These are phyloP conservation scores for Gossypium sturtianum DNA, from an alignment of 345 rosid species.

Conservation along the genomic window DNA sequence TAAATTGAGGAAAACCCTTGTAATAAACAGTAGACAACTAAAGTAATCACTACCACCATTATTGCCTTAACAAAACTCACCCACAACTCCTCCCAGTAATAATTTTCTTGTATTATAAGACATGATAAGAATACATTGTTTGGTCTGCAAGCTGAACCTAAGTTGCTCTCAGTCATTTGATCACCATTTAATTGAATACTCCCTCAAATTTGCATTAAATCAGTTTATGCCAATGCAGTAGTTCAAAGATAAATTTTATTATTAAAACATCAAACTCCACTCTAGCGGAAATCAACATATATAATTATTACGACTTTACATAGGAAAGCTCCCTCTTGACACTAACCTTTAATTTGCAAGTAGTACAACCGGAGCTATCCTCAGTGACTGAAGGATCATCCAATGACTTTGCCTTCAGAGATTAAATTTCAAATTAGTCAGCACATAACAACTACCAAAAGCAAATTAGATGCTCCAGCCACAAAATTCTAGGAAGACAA, in stretches of 20 bases:
- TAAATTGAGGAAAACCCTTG: neutral
- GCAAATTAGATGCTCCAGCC: slow-evolving; percentile 6
- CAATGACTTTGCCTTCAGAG: slow-evolving; percentile 40
- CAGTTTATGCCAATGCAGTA: neutral
- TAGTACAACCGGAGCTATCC: slow-evolving; percentile 36
- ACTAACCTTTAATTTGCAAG: slow-evolving; percentile 68
- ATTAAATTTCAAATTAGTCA: slow-evolving; percentile 17
- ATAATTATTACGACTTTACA: neutral
- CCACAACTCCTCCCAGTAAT: neutral
- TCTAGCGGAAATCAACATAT: neutral
- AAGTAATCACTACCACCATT: too few species aligned
- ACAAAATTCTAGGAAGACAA: slow-evolving; percentile 15
- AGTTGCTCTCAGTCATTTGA: neutral
- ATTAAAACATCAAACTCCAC: slow-evolving; percentile 5
- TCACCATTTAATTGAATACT: neutral
- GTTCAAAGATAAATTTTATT: neutral
- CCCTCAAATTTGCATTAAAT: neutral
- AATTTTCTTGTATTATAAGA: neutral
- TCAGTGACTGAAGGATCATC: slow-evolving; percentile 29
- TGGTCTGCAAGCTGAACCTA: slow-evolving; percentile 5
- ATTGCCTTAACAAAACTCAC: neutral
- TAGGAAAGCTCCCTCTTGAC: slow-evolving; percentile 12
- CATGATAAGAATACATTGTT: neutral
- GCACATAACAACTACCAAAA: slow-evolving; percentile 11
- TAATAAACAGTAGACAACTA: too few species aligned